Evolutionary conservation across 495 filamentous ascomycete genomes (phyloP).

Genomic region (Podospora bellae-mahoneyi): DNA sequence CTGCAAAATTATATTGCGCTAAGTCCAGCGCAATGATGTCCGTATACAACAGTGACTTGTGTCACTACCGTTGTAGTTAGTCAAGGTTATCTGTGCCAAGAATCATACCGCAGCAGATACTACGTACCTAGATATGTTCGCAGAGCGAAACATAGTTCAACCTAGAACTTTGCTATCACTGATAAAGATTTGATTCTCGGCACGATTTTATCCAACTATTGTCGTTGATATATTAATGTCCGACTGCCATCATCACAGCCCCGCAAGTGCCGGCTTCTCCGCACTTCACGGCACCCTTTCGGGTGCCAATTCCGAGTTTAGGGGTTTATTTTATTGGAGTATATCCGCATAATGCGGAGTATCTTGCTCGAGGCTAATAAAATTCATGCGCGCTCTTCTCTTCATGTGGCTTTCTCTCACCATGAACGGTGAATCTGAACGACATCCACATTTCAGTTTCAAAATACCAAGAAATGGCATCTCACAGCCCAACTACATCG

Average conservation of each 20-base stretch:
- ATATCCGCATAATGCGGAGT: not conserved
- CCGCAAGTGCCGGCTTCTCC: constrained; percentile 11
- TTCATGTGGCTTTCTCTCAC: not conserved
- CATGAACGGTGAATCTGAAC: not conserved
- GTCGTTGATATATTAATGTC: not conserved
- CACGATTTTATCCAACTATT: not conserved
- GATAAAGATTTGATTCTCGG: not conserved
- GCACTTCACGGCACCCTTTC: not conserved
- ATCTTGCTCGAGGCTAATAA: not conserved
- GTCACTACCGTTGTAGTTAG: not conserved
- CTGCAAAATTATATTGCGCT: not conserved
- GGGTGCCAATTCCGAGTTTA: not conserved
- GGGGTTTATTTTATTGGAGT: not conserved
- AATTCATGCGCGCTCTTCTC: not conserved
- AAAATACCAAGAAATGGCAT: not conserved
- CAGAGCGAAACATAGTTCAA: no score
- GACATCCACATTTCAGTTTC: not conserved
- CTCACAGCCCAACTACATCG: constrained; percentile 3
- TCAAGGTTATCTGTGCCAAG: no score
- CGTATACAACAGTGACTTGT: not conserved
- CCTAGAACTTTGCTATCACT: not conserved
- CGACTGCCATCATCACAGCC: not conserved
- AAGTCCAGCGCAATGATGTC: not conserved
- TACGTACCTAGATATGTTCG: not conserved
- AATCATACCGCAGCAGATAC: no score